These are phyloP conservation scores for Austroboletus novae-zelandiae DNA, from an alignment of 1,284 basidiomycete species.

Conservation along the genomic window DNA sequence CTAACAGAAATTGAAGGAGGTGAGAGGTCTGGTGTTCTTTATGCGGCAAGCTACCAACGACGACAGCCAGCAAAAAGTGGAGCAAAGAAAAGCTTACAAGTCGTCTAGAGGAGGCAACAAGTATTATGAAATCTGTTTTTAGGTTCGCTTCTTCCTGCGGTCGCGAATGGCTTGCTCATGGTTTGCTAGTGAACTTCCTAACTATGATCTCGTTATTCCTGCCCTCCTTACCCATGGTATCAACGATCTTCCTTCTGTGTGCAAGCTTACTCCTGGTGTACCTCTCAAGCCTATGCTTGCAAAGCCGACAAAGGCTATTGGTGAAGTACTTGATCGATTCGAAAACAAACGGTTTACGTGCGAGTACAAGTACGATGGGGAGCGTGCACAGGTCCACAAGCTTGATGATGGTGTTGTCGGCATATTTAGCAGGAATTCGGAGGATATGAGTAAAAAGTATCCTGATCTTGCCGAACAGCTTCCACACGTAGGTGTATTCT, in stretches of 20 bases:
- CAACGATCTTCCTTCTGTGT: constrained; percentile 65
- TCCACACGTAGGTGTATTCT: constrained; percentile 59
- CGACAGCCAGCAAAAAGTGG: constrained; percentile 67
- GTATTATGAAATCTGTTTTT: constrained; percentile 87
- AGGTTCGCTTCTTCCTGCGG: constrained; percentile 51
- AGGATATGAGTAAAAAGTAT: constrained; percentile 99
- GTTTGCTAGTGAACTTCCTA: constrained; percentile 79
- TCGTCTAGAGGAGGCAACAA: constrained; percentile 78
- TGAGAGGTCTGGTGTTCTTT: constrained; percentile 26
- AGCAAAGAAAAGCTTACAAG: constrained; percentile 71
- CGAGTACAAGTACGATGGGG: constrained; percentile 99
- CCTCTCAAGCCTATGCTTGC: constrained; percentile 99
- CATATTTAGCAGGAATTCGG: constrained; percentile 96
- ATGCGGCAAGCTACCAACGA: constrained; percentile 4
- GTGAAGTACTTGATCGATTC: constrained; percentile 97
- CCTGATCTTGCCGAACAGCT: constrained; percentile 95
- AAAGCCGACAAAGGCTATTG: constrained; percentile 99
- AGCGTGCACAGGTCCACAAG: constrained; percentile 89
- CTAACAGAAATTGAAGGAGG: constrained; percentile 72
- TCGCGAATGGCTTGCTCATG: constrained; percentile 1
- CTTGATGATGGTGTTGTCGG: constrained; percentile 77
- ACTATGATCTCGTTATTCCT: constrained; percentile 93
- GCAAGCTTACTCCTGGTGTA: constrained; percentile 93
- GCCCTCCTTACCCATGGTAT: constrained; percentile 83
- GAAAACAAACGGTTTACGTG: constrained; percentile 96